phyloP scores from a whole-genome alignment of 2,329 filamentous ascomycete genomes.

The Alternaria consortialis region DNA sequence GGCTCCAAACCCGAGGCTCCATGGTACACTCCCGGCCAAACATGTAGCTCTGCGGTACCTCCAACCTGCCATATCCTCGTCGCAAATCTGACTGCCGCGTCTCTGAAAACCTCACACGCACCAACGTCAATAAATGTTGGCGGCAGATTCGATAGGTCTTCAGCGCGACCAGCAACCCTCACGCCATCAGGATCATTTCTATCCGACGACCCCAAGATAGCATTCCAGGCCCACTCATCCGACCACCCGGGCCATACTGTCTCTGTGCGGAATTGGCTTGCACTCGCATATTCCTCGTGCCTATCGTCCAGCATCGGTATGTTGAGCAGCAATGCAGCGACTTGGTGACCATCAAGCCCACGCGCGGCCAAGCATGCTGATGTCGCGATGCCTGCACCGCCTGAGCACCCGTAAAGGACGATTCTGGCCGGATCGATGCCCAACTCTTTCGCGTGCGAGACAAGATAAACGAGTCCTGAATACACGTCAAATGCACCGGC shows the following conservation, averaged over 20 bases:
- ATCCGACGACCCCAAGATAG: not conserved
- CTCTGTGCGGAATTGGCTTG: conserved; percentile 44
- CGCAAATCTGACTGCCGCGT: conserved; percentile 55
- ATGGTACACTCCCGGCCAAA: conserved; percentile 51
- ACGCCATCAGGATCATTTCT: conserved; percentile 27
- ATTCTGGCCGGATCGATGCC: conserved; percentile 54
- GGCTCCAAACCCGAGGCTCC: conserved; percentile 9
- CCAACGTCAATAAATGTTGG: conserved; percentile 58
- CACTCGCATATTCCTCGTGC: conserved; percentile 40
- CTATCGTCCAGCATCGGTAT: conserved; percentile 61
- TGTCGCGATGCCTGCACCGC: conserved; percentile 56
- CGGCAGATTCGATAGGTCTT: conserved; percentile 49
- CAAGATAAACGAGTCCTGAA: conserved; percentile 33
- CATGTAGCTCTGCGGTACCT: conserved; percentile 56
- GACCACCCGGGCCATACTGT: conserved; percentile 49
- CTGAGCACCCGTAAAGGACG: conserved; percentile 55
- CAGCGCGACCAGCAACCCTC: conserved; percentile 51
- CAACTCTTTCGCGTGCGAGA: conserved; percentile 51
- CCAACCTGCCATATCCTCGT: conserved; percentile 53
- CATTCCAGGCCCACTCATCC: conserved; percentile 55
- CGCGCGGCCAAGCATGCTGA: conserved; percentile 52
- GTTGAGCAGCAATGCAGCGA: conserved; percentile 56
- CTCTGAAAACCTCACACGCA: conserved; percentile 56
- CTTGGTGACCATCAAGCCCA: conserved; percentile 27
- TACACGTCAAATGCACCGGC: conserved; percentile 47